Percentiles rank a stretch among this genome's conserved stretches.
These are phyloP conservation scores for Cladosporium sp. DNA, from an alignment of 2,329 filamentous ascomycete species.

Conservation along the genomic window DNA sequence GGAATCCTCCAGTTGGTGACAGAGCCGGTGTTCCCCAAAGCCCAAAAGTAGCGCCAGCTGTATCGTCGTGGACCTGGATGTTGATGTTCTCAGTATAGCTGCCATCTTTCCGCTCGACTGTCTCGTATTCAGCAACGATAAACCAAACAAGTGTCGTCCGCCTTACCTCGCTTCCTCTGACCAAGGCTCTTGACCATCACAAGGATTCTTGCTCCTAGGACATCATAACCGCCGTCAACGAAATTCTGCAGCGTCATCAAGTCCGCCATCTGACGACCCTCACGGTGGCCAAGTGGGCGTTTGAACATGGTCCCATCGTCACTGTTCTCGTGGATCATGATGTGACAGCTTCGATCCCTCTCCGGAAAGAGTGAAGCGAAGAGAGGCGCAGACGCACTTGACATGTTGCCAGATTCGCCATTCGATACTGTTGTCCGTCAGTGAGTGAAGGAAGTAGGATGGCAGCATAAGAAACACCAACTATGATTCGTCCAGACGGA, in stretches of 20 bases:
- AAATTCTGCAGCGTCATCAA: slow-evolving; percentile 61
- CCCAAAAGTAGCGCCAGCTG: slow-evolving; percentile 53
- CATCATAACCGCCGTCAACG: slow-evolving; percentile 55
- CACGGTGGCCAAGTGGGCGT: slow-evolving; percentile 47
- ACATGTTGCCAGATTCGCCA: slow-evolving; percentile 43
- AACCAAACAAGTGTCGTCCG: not conserved
- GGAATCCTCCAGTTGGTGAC: slow-evolving; percentile 25
- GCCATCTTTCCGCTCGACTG: slow-evolving; percentile 51
- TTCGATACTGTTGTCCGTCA: slow-evolving; percentile 43
- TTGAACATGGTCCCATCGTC: slow-evolving; percentile 48
- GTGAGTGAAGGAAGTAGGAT: slow-evolving; percentile 10
- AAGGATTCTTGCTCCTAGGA: slow-evolving; percentile 53
- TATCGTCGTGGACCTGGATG: slow-evolving; percentile 60
- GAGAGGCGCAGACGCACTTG: slow-evolving; percentile 47
- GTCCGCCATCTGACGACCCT: slow-evolving; percentile 41
- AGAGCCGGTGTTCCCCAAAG: slow-evolving; percentile 55
- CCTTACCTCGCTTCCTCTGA: slow-evolving; percentile 49
- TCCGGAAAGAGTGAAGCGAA: slow-evolving; percentile 61
- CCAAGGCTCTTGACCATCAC: slow-evolving; percentile 61
- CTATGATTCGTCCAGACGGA: slow-evolving; percentile 58
- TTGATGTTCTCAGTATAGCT: slow-evolving; percentile 49
- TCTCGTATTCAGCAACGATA: slow-evolving; percentile 12
- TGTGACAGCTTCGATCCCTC: slow-evolving; percentile 54
- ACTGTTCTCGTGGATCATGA: slow-evolving; percentile 54
- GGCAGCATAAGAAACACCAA: slow-evolving; percentile 18